phyloP scores from a whole-genome alignment of 202 grass and related monocot species.

The Zizania palustris region DNA sequence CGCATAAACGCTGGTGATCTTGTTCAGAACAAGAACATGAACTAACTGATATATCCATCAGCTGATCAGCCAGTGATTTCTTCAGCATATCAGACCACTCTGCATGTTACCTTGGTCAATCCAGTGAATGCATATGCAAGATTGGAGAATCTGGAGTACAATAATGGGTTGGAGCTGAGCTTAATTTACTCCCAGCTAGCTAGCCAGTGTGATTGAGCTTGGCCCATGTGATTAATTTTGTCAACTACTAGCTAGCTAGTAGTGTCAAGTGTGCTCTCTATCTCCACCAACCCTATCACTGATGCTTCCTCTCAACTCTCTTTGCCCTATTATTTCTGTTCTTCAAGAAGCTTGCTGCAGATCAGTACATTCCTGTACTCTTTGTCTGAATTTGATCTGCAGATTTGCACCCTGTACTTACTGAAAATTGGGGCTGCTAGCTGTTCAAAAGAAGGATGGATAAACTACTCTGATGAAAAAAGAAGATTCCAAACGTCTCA shows the following conservation, averaged over 20 bases:
- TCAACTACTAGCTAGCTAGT: not conserved
- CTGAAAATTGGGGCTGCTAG: not conserved
- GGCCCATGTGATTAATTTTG: not conserved
- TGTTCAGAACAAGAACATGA: not conserved
- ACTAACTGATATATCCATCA: too few species aligned
- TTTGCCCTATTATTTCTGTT: not conserved
- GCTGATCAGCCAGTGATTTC: too few species aligned
- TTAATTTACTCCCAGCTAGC: not conserved
- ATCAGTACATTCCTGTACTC: not conserved
- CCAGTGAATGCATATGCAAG: not conserved
- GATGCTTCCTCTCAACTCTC: not conserved
- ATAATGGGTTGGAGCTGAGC: not conserved
- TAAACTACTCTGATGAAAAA: too few species aligned
- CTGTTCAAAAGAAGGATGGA: too few species aligned
- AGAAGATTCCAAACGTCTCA: too few species aligned
- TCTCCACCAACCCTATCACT: not conserved
- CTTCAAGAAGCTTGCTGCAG: not conserved
- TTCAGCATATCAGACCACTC: not conserved
- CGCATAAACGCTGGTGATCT: not conserved
- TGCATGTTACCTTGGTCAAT: not conserved
- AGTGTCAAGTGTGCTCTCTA: not conserved
- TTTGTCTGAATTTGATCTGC: not conserved
- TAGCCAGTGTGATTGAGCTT: not conserved
- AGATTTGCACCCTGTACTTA: not conserved
- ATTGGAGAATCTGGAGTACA: not conserved